These are phyloP conservation scores for Nicotiana noctiflora DNA, from an alignment of 257 asterid genomes.

Conservation along the genomic window DNA sequence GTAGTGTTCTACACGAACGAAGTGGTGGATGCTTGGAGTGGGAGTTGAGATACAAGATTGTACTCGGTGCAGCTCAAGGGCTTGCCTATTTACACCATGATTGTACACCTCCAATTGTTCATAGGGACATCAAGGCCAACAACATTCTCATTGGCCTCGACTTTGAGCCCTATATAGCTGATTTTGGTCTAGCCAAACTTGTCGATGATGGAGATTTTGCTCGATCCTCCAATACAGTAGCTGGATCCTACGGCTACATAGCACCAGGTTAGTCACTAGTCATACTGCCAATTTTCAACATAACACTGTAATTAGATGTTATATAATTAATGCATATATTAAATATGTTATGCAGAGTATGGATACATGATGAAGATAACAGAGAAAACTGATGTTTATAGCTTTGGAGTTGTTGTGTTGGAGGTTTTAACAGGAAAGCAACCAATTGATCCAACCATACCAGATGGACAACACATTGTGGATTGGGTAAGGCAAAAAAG, in stretches of 20 bases:
- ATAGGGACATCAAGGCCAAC: conserved; percentile 82
- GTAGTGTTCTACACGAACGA: conserved; percentile 60
- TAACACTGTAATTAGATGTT: neutral
- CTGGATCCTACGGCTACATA: conserved; percentile 86
- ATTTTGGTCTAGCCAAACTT: conserved; percentile 82
- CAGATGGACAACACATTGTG: conserved; percentile 74
- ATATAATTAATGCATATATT: neutral
- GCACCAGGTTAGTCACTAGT: conserved; percentile 63
- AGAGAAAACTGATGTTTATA: conserved; percentile 76
- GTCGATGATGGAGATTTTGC: conserved; percentile 58
- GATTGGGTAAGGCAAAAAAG: conserved; percentile 71
- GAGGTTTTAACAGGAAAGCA: conserved; percentile 77
- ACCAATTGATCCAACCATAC: conserved; percentile 75
- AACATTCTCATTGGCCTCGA: conserved; percentile 73
- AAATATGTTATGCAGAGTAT: conserved; percentile 42
- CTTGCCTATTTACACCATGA: conserved; percentile 80
- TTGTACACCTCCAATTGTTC: conserved; percentile 78
- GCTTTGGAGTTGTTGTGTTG: conserved; percentile 78
- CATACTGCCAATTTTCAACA: neutral
- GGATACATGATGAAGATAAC: conserved; percentile 83
- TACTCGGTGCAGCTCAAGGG: conserved; percentile 79
- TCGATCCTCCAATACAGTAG: conserved; percentile 62
- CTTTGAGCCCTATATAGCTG: conserved; percentile 85
- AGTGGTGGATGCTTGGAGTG: conserved; percentile 66
- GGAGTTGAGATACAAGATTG: conserved; percentile 65